phyloP scores from a whole-genome alignment of 73 alveolate genomes.

The Paramecium primaurelia region DNA sequence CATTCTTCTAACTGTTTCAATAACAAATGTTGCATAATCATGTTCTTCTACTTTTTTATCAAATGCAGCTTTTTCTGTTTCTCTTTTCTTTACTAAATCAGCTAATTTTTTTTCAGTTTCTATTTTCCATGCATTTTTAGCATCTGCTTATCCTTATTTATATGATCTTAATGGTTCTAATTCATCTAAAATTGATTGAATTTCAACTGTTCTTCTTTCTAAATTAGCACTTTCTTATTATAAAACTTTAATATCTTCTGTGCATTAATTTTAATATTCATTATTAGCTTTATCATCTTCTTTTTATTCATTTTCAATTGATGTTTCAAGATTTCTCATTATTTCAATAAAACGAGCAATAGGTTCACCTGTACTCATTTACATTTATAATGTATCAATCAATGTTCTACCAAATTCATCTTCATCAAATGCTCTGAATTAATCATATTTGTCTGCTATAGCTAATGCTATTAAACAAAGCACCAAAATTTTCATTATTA shows the following conservation, averaged over 20 bases:
- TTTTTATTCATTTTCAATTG: constrained; percentile 29
- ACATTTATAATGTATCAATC: constrained; percentile 31
- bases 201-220: constrained; percentile 53
- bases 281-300: constrained; percentile 42
- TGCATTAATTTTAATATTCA: constrained; percentile 25
- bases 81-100: constrained; percentile 14
- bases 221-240: constrained; percentile 32
- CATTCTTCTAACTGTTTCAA: constrained; percentile 37
- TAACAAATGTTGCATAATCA: constrained; percentile 43
- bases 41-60: constrained; percentile 37
- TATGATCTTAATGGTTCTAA: constrained; percentile 39
- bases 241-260: constrained; percentile 7
- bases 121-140: constrained; percentile 17
- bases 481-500: background rate
- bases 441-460: background rate
- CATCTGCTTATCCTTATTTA: constrained; percentile 8
- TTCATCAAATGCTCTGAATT: constrained; percentile 23
- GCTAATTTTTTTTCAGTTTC: constrained; percentile 23
- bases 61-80: background rate
- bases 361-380: constrained; percentile 41
- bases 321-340: constrained; percentile 17
- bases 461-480: background rate
- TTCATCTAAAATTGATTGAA: constrained; percentile 45
- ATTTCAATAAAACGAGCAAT: constrained; percentile 27
- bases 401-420: constrained; percentile 54